These are phyloP conservation scores for Boletus eberwhitei DNA, from an alignment of 768 basidiomycete species.

Conservation along the genomic window DNA sequence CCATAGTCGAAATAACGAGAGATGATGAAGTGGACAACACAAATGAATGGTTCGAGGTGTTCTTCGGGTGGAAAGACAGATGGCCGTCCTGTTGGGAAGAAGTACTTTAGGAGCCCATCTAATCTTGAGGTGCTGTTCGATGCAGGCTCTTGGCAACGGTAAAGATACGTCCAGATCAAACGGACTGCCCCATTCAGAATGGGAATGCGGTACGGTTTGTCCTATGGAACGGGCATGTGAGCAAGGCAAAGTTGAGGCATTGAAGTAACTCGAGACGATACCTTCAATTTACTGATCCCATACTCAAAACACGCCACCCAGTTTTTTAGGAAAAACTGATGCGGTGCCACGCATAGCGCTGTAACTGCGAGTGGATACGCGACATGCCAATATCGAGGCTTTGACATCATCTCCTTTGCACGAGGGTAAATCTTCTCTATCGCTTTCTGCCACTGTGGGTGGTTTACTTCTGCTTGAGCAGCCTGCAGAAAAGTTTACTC, in stretches of 20 bases:
- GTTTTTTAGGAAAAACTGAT: constrained; percentile 78
- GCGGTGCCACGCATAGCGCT: constrained; percentile 82
- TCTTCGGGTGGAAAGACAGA: constrained; percentile 67
- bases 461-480: constrained; percentile 93
- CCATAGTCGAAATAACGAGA: constrained; percentile 85
- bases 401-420: constrained; percentile 79
- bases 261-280: constrained; percentile 26
- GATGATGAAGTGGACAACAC: constrained; percentile 78
- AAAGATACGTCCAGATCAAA: constrained; percentile 92
- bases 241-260: constrained; percentile 3
- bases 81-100: constrained; percentile 72
- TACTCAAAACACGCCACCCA: constrained; percentile 76
- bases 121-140: constrained; percentile 80
- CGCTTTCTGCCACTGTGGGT: constrained; percentile 92
- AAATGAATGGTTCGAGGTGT: constrained; percentile 70
- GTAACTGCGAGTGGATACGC: constrained; percentile 85
- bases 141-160: constrained; percentile 81
- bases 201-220: constrained; percentile 64
- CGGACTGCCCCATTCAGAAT: constrained; percentile 82
- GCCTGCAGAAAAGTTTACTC: constrained; percentile 46
- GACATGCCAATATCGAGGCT: constrained; percentile 85
- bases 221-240: constrained; percentile 43
- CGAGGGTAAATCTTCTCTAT: constrained; percentile 81
- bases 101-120: constrained; percentile 67
- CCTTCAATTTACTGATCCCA: constrained; percentile 78